phyloP scores from a whole-genome alignment of 2,329 filamentous ascomycete species.

The Aspergillus amoenus region DNA sequence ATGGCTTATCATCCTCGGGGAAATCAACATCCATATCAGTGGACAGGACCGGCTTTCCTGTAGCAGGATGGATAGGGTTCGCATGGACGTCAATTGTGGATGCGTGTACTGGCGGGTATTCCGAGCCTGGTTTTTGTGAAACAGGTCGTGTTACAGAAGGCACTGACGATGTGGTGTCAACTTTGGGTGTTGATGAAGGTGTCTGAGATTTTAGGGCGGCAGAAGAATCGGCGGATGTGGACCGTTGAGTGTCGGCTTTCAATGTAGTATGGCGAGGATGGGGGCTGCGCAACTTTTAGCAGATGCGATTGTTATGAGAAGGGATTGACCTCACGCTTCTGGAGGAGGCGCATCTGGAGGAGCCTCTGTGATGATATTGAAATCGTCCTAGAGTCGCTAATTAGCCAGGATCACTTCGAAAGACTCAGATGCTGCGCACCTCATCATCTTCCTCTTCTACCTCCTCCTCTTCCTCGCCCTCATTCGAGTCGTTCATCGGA shows the following conservation, averaged over 20 bases:
- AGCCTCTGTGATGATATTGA: slow-evolving; percentile 51
- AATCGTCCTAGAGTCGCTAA: slow-evolving; percentile 41
- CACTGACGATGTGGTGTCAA: slow-evolving; percentile 32
- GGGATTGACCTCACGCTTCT: slow-evolving; percentile 33
- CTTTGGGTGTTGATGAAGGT: slow-evolving; percentile 31
- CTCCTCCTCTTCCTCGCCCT: slow-evolving; percentile 47
- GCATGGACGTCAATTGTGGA: slow-evolving; percentile 83
- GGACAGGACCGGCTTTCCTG: slow-evolving; percentile 77
- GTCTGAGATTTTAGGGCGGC: slow-evolving; percentile 34
- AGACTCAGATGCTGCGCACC: slow-evolving; percentile 11
- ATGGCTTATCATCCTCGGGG: slow-evolving; percentile 82
- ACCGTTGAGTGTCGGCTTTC: slow-evolving; percentile 36
- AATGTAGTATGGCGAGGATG: slow-evolving; percentile 40
- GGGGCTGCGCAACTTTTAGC: slow-evolving; percentile 31
- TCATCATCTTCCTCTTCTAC: slow-evolving; percentile 41
- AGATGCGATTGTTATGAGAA: neutral
- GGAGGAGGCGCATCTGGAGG: slow-evolving; percentile 41
- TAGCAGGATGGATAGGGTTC: slow-evolving; percentile 72
- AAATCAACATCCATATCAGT: slow-evolving; percentile 75
- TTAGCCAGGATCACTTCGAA: slow-evolving; percentile 10
- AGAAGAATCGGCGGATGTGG: slow-evolving; percentile 33
- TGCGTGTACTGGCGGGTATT: slow-evolving; percentile 66
- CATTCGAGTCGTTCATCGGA: slow-evolving; percentile 36
- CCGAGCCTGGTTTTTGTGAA: slow-evolving; percentile 58
- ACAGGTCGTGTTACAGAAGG: slow-evolving; percentile 35